Evolutionary conservation across 179 eudicot species (phyloP).

Genomic region (Gypsophila paniculata): DNA sequence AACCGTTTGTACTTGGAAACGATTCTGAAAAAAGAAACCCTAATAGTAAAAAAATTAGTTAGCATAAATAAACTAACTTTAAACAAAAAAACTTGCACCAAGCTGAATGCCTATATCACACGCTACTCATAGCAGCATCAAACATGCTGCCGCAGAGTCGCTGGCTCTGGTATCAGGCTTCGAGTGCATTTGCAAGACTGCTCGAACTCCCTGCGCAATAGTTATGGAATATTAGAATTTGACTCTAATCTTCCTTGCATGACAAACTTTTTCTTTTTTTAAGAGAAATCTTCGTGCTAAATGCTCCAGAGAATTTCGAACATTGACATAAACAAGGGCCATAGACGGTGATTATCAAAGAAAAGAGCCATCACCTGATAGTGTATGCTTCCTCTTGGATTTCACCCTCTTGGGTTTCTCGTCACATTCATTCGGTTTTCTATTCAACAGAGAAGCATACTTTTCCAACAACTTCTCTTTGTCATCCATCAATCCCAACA

Average conservation of each 20-base stretch:
- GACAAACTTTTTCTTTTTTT: background rate
- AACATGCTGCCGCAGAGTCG: background rate
- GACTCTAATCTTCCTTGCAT: background rate
- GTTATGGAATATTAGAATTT: too few species aligned
- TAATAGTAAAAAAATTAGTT: background rate
- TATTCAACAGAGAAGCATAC: slow-evolving; percentile 48
- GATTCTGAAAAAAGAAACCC: too few species aligned
- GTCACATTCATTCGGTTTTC: slow-evolving; percentile 25
- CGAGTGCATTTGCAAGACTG: background rate
- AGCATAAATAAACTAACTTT: background rate
- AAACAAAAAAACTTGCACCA: background rate
- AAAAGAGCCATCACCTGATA: slow-evolving; percentile 25
- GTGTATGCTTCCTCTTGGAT: slow-evolving; percentile 12
- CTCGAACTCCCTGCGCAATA: slow-evolving; percentile 14
- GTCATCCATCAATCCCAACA: slow-evolving; percentile 57
- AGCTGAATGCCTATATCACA: background rate
- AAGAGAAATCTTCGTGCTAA: background rate
- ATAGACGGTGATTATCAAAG: background rate
- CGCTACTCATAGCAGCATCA: background rate
- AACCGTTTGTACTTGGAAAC: too few species aligned
- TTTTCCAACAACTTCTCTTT: slow-evolving; percentile 63
- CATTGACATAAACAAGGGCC: background rate
- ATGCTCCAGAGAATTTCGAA: background rate
- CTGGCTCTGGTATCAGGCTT: background rate
- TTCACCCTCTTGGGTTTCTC: slow-evolving; percentile 28